Percentiles rank a stretch among this genome's conserved stretches.
Evolutionary conservation across 257 asterid genomes (phyloP).

Genomic region (Solanum pennellii): DNA sequence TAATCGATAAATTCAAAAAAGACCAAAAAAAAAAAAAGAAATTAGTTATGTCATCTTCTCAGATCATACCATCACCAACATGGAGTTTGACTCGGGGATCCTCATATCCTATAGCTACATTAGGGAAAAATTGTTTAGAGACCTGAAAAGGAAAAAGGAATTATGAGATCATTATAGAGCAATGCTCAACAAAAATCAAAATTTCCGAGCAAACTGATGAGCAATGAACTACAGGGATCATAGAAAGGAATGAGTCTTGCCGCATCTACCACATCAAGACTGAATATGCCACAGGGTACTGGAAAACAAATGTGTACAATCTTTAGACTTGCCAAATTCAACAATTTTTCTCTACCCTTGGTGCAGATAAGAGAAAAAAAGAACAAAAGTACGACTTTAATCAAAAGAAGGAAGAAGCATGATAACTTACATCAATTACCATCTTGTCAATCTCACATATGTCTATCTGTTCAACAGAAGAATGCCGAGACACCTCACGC

Average conservation of each 20-base stretch:
- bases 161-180: background rate
- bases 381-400: background rate
- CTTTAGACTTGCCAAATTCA: background rate
- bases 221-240: background rate
- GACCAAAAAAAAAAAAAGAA: background rate
- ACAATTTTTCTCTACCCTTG: background rate
- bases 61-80: constrained; percentile 74
- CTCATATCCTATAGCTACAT: constrained; percentile 78
- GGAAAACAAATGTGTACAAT: background rate
- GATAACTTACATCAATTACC: constrained; percentile 80
- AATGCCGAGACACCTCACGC: constrained; percentile 92
- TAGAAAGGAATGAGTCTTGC: background rate
- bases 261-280: background rate
- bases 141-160: constrained; percentile 35
- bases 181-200: background rate
- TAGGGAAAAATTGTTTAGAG: constrained; percentile 78
- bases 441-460: constrained; percentile 97
- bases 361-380: background rate
- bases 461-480: constrained; percentile 87
- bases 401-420: background rate
- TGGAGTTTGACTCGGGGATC: constrained; percentile 91
- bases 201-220: background rate
- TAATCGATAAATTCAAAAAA: background rate
- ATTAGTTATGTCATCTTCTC: background rate
- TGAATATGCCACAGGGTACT: background rate